Evolutionary conservation across 148 eudicot genomes (phyloP), one percentile per base, ranked within the genome.

Genomic region (Vaccinium myrtillus): DNA sequence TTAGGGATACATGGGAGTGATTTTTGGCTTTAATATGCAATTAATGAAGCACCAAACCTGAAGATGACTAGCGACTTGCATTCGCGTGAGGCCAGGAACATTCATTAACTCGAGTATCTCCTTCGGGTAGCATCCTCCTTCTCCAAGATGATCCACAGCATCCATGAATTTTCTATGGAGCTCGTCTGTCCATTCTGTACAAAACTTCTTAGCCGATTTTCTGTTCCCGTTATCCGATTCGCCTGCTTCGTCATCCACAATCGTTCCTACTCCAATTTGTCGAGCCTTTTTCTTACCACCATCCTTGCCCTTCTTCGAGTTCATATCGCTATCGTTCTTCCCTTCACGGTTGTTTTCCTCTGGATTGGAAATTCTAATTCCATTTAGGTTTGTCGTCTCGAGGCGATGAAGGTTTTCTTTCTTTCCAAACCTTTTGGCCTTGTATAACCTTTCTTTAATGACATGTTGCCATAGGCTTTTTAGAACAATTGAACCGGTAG

Each of bases 51-150:
- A 23, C 46, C 81, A 63, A 75, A 83, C 80, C 85, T 83, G 81
- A 59, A 83, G 85, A 63, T 83, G 85, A 46, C 81, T 83, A 5
- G 85, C 85, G 9, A 83, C 81, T 83, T 83, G 85, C 80, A 56
- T 56, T 43, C 85, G 54, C 7, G 85, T 83, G 74, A 83, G 74
- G 43, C 74, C 56, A 12, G 85, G 74, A 2, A 75, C 85, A 18
- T 83, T 58, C 85, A 83, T 83, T 27, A 75, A 21, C 16, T 75
- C 56, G 2, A 75, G 80, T 54, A 83, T 83, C 36, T 75, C 73
- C 73, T 76, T 83, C 0, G 85, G 85, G 36, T 83, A 83, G 80
- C 85, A 83, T 43, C 54, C 85, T 55, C 67, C 79, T n/a, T 75
- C 81, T 25, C 85, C 85, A 6, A 83, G 85, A n/a, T 76, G 43